Evolutionary conservation across 2,329 filamentous ascomycete genomes (phyloP).

Genomic region (Diplodia seriata): DNA sequence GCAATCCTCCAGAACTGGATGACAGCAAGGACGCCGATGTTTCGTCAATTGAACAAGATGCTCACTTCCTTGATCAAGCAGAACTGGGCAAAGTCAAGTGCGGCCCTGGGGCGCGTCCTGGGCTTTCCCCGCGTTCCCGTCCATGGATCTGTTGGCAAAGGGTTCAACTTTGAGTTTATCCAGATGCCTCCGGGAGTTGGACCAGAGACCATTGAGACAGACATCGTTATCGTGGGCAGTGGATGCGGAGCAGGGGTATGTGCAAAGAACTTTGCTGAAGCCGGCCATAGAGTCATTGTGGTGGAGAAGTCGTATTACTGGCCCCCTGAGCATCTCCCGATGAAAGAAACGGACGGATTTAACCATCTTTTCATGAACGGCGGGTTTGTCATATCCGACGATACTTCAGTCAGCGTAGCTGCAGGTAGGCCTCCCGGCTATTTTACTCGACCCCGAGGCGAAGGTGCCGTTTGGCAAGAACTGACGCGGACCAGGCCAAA

Average conservation of each 20-base stretch:
- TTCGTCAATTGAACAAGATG: conserved; percentile 64
- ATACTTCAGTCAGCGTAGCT: conserved; percentile 62
- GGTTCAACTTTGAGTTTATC: conserved; percentile 66
- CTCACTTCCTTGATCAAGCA: conserved; percentile 63
- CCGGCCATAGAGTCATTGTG: conserved; percentile 76
- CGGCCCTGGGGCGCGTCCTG: conserved; percentile 61
- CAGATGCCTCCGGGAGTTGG: conserved; percentile 61
- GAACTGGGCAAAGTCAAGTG: conserved; percentile 63
- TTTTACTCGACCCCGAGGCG: neutral
- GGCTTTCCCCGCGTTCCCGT: conserved; percentile 65
- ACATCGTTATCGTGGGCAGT: conserved; percentile 85
- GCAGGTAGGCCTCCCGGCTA: conserved; percentile 45
- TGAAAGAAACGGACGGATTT: conserved; percentile 68
- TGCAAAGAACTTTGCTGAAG: conserved; percentile 81
- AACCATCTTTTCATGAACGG: conserved; percentile 73
- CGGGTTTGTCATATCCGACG: conserved; percentile 63
- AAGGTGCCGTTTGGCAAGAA: no score
- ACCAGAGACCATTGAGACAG: conserved; percentile 71
- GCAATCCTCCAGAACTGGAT: conserved; percentile 69
- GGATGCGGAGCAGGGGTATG: conserved; percentile 84
- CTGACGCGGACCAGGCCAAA: conserved; percentile 59
- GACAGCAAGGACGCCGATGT: conserved; percentile 61
- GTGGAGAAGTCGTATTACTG: conserved; percentile 85
- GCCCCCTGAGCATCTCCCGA: conserved; percentile 73
- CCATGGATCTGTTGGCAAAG: conserved; percentile 60